Evolutionary conservation across 495 filamentous ascomycete genomes (phyloP).

Genomic region (Beverwykella pulmonaria): DNA sequence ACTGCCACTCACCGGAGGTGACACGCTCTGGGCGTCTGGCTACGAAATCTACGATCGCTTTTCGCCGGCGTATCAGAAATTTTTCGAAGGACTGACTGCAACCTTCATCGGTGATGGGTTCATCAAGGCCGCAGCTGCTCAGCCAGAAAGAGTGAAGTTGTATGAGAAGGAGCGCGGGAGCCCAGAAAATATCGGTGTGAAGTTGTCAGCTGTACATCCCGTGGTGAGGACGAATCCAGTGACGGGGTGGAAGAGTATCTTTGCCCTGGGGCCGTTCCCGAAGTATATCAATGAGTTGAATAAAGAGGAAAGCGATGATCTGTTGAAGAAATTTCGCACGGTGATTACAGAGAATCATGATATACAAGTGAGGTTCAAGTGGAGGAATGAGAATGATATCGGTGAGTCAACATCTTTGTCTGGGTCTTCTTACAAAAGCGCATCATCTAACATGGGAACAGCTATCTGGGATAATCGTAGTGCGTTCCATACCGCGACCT

Average conservation of each 20-base stretch:
- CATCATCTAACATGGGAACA: not conserved
- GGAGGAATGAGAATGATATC: slow-evolving; percentile 29
- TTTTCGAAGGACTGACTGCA: slow-evolving; percentile 67
- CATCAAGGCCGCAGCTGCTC: slow-evolving; percentile 46
- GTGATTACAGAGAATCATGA: slow-evolving; percentile 76
- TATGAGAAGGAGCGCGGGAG: slow-evolving; percentile 60
- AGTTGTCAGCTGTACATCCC: slow-evolving; percentile 65
- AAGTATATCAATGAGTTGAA: slow-evolving; percentile 65
- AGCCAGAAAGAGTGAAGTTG: slow-evolving; percentile 54
- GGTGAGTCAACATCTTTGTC: no score
- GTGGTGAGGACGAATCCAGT: slow-evolving; percentile 77
- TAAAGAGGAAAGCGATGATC: slow-evolving; percentile 64
- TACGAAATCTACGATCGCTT: slow-evolving; percentile 78
- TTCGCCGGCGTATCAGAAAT: slow-evolving; percentile 61
- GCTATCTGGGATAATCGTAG: slow-evolving; percentile 80
- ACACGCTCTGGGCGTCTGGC: slow-evolving; percentile 72
- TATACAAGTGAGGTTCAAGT: slow-evolving; percentile 68
- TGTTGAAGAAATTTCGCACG: slow-evolving; percentile 62
- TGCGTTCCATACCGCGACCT: slow-evolving; percentile 69
- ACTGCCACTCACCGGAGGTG: slow-evolving; percentile 58
- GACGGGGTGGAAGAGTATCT: slow-evolving; percentile 74
- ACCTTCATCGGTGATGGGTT: slow-evolving; percentile 64
- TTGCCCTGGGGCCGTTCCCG: slow-evolving; percentile 62
- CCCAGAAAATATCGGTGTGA: slow-evolving; percentile 66
- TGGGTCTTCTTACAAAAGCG: no score